Conservation (phyloP, 2,329 filamentous ascomycete species). For the Diaporthe sp. region DNA sequence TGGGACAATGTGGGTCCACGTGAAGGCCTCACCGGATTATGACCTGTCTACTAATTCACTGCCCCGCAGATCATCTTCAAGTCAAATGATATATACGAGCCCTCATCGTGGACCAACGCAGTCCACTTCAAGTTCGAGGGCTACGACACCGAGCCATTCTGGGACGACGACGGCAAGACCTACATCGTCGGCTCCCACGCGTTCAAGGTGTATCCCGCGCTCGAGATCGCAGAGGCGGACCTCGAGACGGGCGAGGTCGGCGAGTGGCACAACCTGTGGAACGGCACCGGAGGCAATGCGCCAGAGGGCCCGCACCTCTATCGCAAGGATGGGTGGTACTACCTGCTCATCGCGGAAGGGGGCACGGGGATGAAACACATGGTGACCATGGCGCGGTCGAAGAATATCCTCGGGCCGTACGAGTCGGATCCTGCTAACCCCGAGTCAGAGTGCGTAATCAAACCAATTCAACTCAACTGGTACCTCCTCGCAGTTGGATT, state of each 20-base stretch:
- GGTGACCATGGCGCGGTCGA: slow-evolving; percentile 58
- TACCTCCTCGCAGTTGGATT: no score
- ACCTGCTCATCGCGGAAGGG: slow-evolving; percentile 62
- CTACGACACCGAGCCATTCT: slow-evolving; percentile 66
- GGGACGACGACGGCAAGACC: slow-evolving; percentile 64
- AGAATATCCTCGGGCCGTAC: slow-evolving; percentile 55
- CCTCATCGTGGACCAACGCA: slow-evolving; percentile 57
- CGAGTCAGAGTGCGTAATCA: no score
- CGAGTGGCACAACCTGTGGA: slow-evolving; percentile 55
- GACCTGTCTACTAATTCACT: neutral
- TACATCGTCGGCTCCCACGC: slow-evolving; percentile 58
- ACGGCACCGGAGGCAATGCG: slow-evolving; percentile 55
- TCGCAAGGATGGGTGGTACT: slow-evolving; percentile 61
- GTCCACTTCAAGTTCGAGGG: slow-evolving; percentile 59
- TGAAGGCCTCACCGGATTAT: no score
- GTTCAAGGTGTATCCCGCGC: slow-evolving; percentile 51
- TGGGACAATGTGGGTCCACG: slow-evolving; percentile 48
- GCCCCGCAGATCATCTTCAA: slow-evolving; percentile 54
- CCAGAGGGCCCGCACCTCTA: slow-evolving; percentile 67
- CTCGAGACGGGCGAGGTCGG: slow-evolving; percentile 52
- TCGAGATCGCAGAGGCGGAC: slow-evolving; percentile 51
- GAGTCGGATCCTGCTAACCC: slow-evolving; percentile 55
- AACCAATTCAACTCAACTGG: no score
- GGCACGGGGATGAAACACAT: slow-evolving; percentile 61
- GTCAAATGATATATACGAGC: slow-evolving; percentile 53